Conservation (phyloP, 2,329 filamentous ascomycete genomes). For the Phoma sp. region DNA sequence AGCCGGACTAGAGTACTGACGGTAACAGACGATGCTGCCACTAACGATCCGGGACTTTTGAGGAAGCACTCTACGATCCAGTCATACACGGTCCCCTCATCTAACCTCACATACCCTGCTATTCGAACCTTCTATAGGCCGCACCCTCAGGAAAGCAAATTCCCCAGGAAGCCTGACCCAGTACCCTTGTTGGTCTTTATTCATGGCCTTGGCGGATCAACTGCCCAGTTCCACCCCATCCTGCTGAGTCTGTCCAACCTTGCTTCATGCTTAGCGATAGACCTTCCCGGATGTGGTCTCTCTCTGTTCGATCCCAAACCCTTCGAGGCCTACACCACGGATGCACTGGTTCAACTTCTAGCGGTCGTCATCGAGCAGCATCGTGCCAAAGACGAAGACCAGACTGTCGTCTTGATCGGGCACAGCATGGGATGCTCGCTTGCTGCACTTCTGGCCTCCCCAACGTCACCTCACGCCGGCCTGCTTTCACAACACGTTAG, state of each 20-base stretch:
- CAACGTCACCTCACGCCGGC: conserved; percentile 59
- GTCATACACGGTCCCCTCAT: conserved; percentile 73
- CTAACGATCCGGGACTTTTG: conserved; percentile 79
- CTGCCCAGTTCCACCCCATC: conserved; percentile 84
- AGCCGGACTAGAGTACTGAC: conserved; percentile 13
- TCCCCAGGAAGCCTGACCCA: conserved; percentile 74
- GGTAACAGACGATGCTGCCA: conserved; percentile 51
- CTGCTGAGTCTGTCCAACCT: conserved; percentile 81
- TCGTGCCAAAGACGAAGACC: conserved; percentile 67
- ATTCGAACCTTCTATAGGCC: conserved; percentile 84
- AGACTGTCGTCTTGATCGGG: conserved; percentile 79
- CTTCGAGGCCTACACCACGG: conserved; percentile 80
- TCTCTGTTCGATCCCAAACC: conserved; percentile 74
- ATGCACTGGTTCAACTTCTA: conserved; percentile 77
- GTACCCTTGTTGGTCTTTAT: conserved; percentile 88
- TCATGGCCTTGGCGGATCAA: conserved; percentile 90
- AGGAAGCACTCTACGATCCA: conserved; percentile 75
- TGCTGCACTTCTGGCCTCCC: conserved; percentile 72
- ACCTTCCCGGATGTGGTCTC: conserved; percentile 87
- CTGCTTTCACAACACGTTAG: conserved; percentile 69
- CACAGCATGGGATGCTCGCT: conserved; percentile 92
- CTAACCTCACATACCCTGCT: conserved; percentile 70
- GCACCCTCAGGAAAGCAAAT: conserved; percentile 81
- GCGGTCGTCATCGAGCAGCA: conserved; percentile 76
- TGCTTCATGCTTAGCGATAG: conserved; percentile 84